Evolutionary conservation across 139 green algal genomes (phyloP).

Genomic region (Parachlorella kessleri): DNA sequence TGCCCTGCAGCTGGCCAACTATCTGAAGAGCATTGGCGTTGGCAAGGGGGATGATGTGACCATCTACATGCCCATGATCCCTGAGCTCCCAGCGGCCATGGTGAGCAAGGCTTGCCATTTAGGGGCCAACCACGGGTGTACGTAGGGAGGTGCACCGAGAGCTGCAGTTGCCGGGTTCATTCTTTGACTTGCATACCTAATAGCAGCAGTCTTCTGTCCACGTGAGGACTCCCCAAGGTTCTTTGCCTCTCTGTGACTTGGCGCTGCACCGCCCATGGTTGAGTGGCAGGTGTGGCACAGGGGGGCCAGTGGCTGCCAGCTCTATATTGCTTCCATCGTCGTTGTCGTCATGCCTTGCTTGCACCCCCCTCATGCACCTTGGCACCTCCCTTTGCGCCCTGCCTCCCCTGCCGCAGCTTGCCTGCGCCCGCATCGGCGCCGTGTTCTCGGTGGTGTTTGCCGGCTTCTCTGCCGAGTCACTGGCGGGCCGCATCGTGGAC

Average conservation of each 20-base stretch:
- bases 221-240: too few species aligned
- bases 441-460: slow-evolving; percentile 97
- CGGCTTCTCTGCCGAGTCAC: slow-evolving; percentile 91
- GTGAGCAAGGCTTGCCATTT: background rate
- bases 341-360: too few species aligned
- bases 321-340: too few species aligned
- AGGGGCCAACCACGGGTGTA: background rate
- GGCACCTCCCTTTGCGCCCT: background rate
- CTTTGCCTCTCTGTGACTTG: too few species aligned
- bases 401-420: slow-evolving; percentile 59
- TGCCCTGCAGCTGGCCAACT: slow-evolving; percentile 74
- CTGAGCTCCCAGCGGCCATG: slow-evolving; percentile 91
- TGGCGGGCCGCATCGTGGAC: slow-evolving; percentile 77
- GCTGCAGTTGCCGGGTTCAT: too few species aligned
- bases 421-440: slow-evolving; percentile 93
- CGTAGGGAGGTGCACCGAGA: background rate
- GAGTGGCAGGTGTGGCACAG: too few species aligned
- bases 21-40: slow-evolving; percentile 80
- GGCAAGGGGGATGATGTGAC: slow-evolving; percentile 86
- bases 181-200: too few species aligned
- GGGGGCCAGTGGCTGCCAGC: too few species aligned
- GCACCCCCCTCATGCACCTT: background rate
- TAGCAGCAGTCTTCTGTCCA: too few species aligned
- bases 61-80: slow-evolving; percentile 98
- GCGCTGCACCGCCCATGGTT: too few species aligned